Evolutionary conservation across 345 rosid species (phyloP), one percentile per base, ranked within the genome.

Genomic region (Physaria fendleri): DNA sequence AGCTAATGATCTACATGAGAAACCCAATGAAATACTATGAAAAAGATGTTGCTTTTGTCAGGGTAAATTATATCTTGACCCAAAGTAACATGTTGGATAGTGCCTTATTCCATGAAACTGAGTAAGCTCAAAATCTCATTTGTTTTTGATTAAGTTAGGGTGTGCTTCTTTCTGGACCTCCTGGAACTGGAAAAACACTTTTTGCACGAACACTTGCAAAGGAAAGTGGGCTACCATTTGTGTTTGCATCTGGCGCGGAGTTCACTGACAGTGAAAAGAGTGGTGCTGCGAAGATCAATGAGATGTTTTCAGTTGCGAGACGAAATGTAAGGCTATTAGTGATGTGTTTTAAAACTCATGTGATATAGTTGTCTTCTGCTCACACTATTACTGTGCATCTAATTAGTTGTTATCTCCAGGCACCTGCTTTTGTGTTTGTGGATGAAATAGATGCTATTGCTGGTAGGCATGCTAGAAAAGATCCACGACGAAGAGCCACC

Each of bases 381-480:
- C 45, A 12, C 28, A 16, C 24, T 22, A 55, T 33, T 21, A 22
- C n/a, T 44, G 27, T 61, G 24, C 27, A 35, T 61, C 24, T 54
- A 53, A 52, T 53, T 18, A 40, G 40, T 45, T 21, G 37, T 59
- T 46, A 48, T 65, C 33, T 64, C 50, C 76, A 92, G 98, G 98
- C 98, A 60, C 98, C 98, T 64, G 80, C 83, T 21, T 92, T 92
- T 81, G 85, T 92, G 63, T 92, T 88, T 81, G 86, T 92, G 70
- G 98, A 92, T 74, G 98, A 92, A 79, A 79, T 92, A 49, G 98
- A 92, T 78, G 98, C 98, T 29, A 88, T 92, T 72, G 96, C 95
- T 56, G 98, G 98, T 76, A 84, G 85, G 71, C 96, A 85, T 74
- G 88, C 90, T 22, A 82, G 85, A 63, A 88, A 82, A 72, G 96